Evolutionary conservation across 306 rosid genomes (phyloP).

Genomic region (Cucumis melo): DNA sequence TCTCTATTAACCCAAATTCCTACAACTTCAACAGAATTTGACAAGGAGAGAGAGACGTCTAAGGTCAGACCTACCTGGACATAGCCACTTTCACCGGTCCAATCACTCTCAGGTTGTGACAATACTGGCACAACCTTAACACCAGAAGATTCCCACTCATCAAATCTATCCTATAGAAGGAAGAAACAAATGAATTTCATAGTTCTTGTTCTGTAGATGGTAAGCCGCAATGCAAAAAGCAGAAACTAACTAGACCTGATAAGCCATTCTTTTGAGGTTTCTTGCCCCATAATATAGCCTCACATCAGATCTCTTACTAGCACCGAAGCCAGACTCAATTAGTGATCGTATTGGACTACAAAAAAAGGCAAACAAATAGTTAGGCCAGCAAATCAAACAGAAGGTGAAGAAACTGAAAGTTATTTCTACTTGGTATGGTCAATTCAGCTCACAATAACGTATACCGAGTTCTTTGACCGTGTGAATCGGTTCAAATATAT

Average conservation of each 20-base stretch:
- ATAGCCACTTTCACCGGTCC: conserved; percentile 78
- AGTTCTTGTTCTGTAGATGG: background rate
- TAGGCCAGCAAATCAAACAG: background rate
- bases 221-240: background rate
- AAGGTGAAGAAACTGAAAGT: background rate
- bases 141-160: conserved; percentile 87
- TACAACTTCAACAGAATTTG: background rate
- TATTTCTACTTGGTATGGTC: background rate
- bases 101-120: conserved; percentile 66
- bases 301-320: conserved; percentile 61
- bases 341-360: conserved; percentile 85
- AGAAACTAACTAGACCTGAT: conserved; percentile 49
- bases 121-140: conserved; percentile 78
- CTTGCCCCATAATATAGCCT: conserved; percentile 80
- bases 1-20: background rate
- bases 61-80: conserved; percentile 51
- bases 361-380: conserved; percentile 1
- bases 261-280: conserved; percentile 87
- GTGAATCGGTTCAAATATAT: background rate
- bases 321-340: conserved; percentile 67
- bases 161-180: conserved; percentile 65
- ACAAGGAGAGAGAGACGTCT: background rate
- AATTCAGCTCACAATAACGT: background rate
- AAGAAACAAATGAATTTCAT: conserved; percentile 6
- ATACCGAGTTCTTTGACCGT: background rate